Conservation (phyloP, 345 rosid species). For the Camelina neglecta region DNA sequence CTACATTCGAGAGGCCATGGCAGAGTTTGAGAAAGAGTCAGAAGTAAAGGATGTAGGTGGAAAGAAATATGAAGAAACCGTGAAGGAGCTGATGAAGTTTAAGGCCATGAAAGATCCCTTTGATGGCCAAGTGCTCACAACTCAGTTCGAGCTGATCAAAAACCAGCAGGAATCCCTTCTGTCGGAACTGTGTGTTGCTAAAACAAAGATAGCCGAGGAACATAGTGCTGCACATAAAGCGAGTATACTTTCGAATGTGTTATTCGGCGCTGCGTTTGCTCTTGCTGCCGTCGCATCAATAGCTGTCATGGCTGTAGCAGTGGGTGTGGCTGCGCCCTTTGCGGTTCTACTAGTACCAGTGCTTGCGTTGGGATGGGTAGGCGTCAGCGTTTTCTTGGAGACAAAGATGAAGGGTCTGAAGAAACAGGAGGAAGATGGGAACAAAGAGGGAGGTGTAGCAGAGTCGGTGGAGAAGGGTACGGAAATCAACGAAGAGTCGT, state of each 20-base stretch:
- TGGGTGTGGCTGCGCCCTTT: not conserved
- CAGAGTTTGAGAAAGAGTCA: not conserved
- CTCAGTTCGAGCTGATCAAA: not conserved
- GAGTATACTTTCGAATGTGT: not conserved
- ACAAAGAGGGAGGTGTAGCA: too few species aligned
- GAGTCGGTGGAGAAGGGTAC: not conserved
- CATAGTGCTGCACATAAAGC: too few species aligned
- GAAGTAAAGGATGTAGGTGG: not conserved
- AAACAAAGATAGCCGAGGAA: too few species aligned
- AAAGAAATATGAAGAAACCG: not conserved
- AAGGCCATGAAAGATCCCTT: not conserved
- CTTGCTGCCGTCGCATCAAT: not conserved
- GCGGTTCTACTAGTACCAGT: not conserved
- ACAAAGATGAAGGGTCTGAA: not conserved
- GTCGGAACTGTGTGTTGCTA: not conserved
- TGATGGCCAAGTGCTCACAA: not conserved
- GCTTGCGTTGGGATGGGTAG: too few species aligned
- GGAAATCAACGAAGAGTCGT: not conserved
- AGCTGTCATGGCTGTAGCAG: not conserved
- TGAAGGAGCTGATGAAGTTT: not conserved
- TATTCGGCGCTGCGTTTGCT: not conserved
- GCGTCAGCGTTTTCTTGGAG: not conserved
- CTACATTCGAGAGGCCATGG: too few species aligned
- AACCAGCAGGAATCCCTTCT: not conserved
- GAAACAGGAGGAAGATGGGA: not conserved